Conservation (phyloP, 2,329 filamentous ascomycete species). For the Pseudovirgaria hyperparasitica region DNA sequence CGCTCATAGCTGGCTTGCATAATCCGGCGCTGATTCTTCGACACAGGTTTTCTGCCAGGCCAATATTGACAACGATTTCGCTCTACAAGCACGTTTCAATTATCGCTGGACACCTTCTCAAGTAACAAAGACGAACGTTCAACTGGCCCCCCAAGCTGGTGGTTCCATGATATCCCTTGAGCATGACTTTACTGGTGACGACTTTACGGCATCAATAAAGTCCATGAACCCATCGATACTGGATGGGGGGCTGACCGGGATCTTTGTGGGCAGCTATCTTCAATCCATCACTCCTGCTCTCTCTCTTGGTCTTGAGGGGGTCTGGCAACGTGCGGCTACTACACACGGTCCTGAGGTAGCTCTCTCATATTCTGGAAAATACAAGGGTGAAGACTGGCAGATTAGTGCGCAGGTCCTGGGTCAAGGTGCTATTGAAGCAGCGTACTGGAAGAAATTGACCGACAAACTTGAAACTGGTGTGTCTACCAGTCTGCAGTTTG, state of each 20-base stretch:
- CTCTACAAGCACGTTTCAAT: constrained; percentile 81
- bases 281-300: constrained; percentile 83
- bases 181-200: constrained; percentile 84
- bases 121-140: constrained; percentile 76
- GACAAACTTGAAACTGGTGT: constrained; percentile 95
- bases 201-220: constrained; percentile 90
- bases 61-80: constrained; percentile 84
- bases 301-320: constrained; percentile 76
- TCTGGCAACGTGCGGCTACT: constrained; percentile 82
- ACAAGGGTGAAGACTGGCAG: constrained; percentile 87
- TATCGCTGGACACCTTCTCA: constrained; percentile 73
- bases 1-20: constrained; percentile 1
- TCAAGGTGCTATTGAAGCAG: constrained; percentile 76
- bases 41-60: constrained; percentile 84
- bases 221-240: constrained; percentile 89
- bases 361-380: constrained; percentile 79
- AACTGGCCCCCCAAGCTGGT: constrained; percentile 62
- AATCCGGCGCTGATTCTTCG: constrained; percentile 11
- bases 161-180: constrained; percentile 90
- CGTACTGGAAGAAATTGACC: constrained; percentile 86
- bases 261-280: constrained; percentile 90
- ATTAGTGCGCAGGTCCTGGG: constrained; percentile 81
- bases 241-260: constrained; percentile 85
- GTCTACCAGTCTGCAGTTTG: constrained; percentile 81
- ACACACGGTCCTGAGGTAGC: constrained; percentile 82